Evolutionary conservation across 345 rosid species (phyloP).

Genomic region (Pugionium cornutum): DNA sequence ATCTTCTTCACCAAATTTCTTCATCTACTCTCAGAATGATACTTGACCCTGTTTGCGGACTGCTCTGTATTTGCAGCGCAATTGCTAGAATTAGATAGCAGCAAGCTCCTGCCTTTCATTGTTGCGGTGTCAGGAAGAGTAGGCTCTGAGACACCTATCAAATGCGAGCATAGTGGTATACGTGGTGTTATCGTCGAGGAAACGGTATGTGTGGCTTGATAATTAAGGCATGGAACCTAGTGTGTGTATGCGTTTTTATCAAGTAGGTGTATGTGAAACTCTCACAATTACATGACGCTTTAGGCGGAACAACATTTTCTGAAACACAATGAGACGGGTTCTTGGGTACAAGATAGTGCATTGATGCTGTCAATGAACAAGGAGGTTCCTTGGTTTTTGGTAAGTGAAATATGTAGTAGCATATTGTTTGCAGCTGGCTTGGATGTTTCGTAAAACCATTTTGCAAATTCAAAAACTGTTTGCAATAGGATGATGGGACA

Average conservation of each 20-base stretch:
- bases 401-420: slow-evolving; percentile 27
- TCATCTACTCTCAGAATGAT: background rate
- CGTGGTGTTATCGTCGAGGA: slow-evolving; percentile 96
- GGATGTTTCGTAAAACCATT: slow-evolving; percentile 14
- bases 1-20: background rate
- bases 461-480: background rate
- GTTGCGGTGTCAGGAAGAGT: slow-evolving; percentile 89
- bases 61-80: slow-evolving; percentile 56
- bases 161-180: slow-evolving; percentile 70
- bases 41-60: background rate
- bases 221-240: background rate
- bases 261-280: background rate
- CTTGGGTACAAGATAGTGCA: slow-evolving; percentile 98
- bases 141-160: slow-evolving; percentile 87
- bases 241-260: background rate
- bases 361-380: slow-evolving; percentile 87
- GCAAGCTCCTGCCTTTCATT: slow-evolving; percentile 70
- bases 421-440: slow-evolving; percentile 9
- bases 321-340: slow-evolving; percentile 94
- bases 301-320: slow-evolving; percentile 92
- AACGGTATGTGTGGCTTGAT: slow-evolving; percentile 44
- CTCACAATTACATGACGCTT: background rate
- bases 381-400: slow-evolving; percentile 98
- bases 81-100: slow-evolving; percentile 65
- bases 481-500: slow-evolving; percentile 78